Evolutionary conservation across 2,329 filamentous ascomycete species (phyloP), one percentile per base, ranked within the genome.

Genomic region (Fusarium brachygibbosum): DNA sequence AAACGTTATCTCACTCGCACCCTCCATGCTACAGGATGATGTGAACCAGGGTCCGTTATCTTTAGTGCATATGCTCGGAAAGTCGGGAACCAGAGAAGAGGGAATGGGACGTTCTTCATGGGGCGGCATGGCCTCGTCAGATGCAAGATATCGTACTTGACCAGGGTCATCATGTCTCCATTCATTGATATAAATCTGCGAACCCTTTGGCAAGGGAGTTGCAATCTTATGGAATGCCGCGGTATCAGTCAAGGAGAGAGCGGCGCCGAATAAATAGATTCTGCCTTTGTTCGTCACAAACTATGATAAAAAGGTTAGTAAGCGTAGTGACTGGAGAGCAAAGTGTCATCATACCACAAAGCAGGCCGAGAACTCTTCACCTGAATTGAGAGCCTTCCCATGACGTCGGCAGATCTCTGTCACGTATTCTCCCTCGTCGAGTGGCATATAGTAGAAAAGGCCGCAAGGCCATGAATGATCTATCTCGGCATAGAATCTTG

Each of bases 371-470:
- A 5, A 16, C 6, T 25, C 11, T 11, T 42, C 23, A 4, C 28
- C 16, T 3, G 5, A 25, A 21, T 42, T 5, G 21, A 23, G 2
- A 13, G 32, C 45, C n/a, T 34, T 4, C 2, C 21, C 21, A 23
- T 46, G 17, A 21, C 25, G 40, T 21, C 14, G 40, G 16, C 13
- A 42, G 21, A 42, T 42, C 13, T n/a, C 40, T 42, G 40, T 28
- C 40, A 42, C 10, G 23, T 28, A 54, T 34, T 54, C 51, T 5
- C 31, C 51, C 5, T 37, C 13, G 17, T 46, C 51, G 9, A 54
- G 31, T 21, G 51, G 51, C 51, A 54, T 54, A 3, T 54, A 35
- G 7, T 46, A 45, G 23, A 54, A 54, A 17, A 28, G n/a, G 6
- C 51, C 51, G 12, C 19, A 28, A 4, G 17, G 38, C 19, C 41